Evolutionary conservation across 768 basidiomycete species (phyloP).

Genomic region (Agaricus blazei): DNA sequence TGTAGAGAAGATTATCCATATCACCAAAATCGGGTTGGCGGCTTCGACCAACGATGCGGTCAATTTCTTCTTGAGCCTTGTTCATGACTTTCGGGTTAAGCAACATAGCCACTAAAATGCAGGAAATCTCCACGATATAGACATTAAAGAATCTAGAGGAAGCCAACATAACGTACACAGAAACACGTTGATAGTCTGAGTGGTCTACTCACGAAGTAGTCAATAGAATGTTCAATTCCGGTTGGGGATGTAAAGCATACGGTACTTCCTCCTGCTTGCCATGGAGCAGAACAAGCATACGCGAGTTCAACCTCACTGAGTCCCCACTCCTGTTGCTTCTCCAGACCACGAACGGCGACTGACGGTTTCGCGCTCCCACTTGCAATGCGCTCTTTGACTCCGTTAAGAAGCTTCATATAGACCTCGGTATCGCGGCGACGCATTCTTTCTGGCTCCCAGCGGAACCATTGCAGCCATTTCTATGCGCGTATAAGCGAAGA

Average conservation of each 20-base stretch:
- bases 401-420: slow-evolving; percentile 18
- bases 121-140: too few species aligned
- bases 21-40: slow-evolving; percentile 23
- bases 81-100: slow-evolving; percentile 19
- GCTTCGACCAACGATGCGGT: slow-evolving; percentile 19
- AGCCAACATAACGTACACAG: too few species aligned
- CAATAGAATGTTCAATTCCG: neutral
- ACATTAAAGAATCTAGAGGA: too few species aligned
- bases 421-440: slow-evolving; percentile 17
- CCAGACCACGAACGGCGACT: slow-evolving; percentile 32
- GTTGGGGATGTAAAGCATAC: slow-evolving; percentile 12
- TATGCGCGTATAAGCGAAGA: neutral
- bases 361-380: slow-evolving; percentile 21
- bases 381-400: slow-evolving; percentile 17
- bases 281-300: slow-evolving; percentile 27
- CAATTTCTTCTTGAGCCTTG: slow-evolving; percentile 27
- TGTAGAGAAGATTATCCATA: slow-evolving; percentile 15
- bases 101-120: slow-evolving; percentile 24
- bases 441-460: slow-evolving; percentile 19
- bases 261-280: slow-evolving; percentile 22
- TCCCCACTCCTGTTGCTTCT: slow-evolving; percentile 35
- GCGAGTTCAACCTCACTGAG: slow-evolving; percentile 37
- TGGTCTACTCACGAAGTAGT: neutral
- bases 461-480: slow-evolving; percentile 26
- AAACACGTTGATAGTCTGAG: too few species aligned